A percentile compares a stretch with the other conserved stretches of the same genome.
phyloP scores from a whole-genome alignment of 805 yeast genomes.

The Saturnispora galanensis region DNA sequence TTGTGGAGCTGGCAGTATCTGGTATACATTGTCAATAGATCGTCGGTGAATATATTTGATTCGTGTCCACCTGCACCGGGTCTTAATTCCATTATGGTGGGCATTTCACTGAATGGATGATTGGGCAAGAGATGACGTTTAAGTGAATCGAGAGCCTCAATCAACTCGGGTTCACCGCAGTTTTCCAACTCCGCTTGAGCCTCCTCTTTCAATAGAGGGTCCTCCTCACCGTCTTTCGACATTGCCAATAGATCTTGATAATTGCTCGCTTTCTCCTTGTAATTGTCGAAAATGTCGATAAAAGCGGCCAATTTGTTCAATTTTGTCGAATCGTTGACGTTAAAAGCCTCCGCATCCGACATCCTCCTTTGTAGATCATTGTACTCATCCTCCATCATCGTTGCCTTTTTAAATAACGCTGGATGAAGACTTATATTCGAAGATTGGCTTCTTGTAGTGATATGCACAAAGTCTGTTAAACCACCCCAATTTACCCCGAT shows the following conservation, averaged over 20 bases:
- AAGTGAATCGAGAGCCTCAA: constrained; percentile 33
- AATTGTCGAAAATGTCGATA: constrained; percentile 33
- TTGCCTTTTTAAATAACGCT: constrained; percentile 39
- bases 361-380: constrained; percentile 31
- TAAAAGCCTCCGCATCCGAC: constrained; percentile 34
- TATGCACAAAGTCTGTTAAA: too few species aligned
- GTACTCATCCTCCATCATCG: constrained; percentile 32
- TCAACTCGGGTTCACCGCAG: constrained; percentile 34
- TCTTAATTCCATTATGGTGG: constrained; percentile 74
- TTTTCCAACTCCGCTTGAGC: constrained; percentile 50
- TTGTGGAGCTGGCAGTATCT: constrained; percentile 52
- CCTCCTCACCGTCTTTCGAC: constrained; percentile 29
- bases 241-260: constrained; percentile 28
- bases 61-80: constrained; percentile 97
- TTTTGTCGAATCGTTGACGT: constrained; percentile 38
- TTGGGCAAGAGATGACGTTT: constrained; percentile 61
- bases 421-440: constrained; percentile 31
- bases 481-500: too few species aligned
- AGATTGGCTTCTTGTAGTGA: too few species aligned
- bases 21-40: constrained; percentile 72
- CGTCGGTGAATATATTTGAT: constrained; percentile 78
- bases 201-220: constrained; percentile 38
- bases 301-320: constrained; percentile 37
- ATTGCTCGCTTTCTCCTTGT: constrained; percentile 24
- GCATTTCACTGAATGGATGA: constrained; percentile 62